Base-by-base conservation (phyloP, 495 filamentous ascomycete genomes). In the Neurospora sp. region DNA sequence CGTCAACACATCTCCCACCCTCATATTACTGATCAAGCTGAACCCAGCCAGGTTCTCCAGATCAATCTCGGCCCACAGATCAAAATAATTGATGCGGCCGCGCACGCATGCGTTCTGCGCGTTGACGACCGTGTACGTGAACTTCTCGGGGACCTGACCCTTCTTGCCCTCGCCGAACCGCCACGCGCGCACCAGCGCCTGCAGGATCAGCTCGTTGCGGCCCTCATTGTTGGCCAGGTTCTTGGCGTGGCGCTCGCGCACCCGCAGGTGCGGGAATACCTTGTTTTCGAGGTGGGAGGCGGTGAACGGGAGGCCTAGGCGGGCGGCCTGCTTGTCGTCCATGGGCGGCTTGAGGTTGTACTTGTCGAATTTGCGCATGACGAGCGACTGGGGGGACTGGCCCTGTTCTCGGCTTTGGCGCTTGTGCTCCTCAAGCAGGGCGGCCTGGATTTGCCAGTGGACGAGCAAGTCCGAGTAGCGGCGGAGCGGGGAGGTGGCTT, bases 391-490 rank as follows among this genome's bases (percentile, higher is more conserved):
- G 0, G 3, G 31, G 31, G 31, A 35, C 61, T 45, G 70, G n/a
- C 73, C 59, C 41, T 71, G 72, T 53, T 72, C 74, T 14, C 88
- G 0, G 31, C 31, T 35, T 35, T 35, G 88, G 8, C 84, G 83
- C 40, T 83, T 80, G 22, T 85, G 81, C 82, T 96, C 94, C 78
- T 92, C 87, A 8, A 89, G 86, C 45, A 98, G 78, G 0, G 91
- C 91, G 0, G 93, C 90, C 80, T 96, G 90, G 74, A 99, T 94
- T 76, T 98, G 95, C 87, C 93, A 98, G 80, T 97, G 94, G 1
- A 88, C 85, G n/a, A 98, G 82, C 74, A 98, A 80, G 79, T 99
- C 96, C 18, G 82, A 81, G 81, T 90, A 97, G 39, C 96, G 87
- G 20, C 96, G 92, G 8, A 99, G 85, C 3, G 96, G 96, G 74